Conservation (phyloP, 805 yeast genomes). For the Priceomyces melissophilus region DNA sequence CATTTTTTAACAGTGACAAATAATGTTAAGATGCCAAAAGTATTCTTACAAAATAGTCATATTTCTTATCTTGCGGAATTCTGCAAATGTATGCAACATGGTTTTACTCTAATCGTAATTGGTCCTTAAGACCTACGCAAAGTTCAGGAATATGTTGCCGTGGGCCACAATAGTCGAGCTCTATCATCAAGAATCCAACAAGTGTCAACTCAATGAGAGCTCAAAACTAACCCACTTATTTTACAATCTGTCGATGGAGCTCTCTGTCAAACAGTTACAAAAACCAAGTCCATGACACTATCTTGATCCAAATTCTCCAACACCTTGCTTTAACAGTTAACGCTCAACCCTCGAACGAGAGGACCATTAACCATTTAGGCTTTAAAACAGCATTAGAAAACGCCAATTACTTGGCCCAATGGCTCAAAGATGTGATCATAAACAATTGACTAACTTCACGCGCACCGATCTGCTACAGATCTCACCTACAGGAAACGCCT, state of each 20-base stretch:
- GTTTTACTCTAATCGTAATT: slow-evolving; percentile 98
- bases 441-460: slow-evolving; percentile 53
- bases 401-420: slow-evolving; percentile 17
- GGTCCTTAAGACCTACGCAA: slow-evolving; percentile 89
- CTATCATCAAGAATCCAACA: slow-evolving; percentile 19
- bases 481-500: slow-evolving; percentile 19
- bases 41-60: not conserved
- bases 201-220: slow-evolving; percentile 38
- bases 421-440: slow-evolving; percentile 7
- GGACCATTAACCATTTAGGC: slow-evolving; percentile 34
- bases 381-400: slow-evolving; percentile 18
- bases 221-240: slow-evolving; percentile 65
- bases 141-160: slow-evolving; percentile 99
- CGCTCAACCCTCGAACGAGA: slow-evolving; percentile 53
- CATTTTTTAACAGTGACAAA: too few species aligned
- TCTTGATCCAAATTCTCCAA: slow-evolving; percentile 10
- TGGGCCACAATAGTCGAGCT: slow-evolving; percentile 68
- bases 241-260: slow-evolving; percentile 99
- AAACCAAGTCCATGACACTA: slow-evolving; percentile 14
- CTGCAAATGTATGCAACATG: slow-evolving; percentile 90
- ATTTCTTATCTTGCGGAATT: too few species aligned
- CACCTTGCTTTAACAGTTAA: slow-evolving; percentile 21
- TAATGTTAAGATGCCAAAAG: too few species aligned
- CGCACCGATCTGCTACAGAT: slow-evolving; percentile 66
- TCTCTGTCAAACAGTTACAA: slow-evolving; percentile 61